Percentiles rank a stretch among this genome's conserved stretches.
Conservation (phyloP, 257 asterid species). For the Nicotiana otophora region DNA sequence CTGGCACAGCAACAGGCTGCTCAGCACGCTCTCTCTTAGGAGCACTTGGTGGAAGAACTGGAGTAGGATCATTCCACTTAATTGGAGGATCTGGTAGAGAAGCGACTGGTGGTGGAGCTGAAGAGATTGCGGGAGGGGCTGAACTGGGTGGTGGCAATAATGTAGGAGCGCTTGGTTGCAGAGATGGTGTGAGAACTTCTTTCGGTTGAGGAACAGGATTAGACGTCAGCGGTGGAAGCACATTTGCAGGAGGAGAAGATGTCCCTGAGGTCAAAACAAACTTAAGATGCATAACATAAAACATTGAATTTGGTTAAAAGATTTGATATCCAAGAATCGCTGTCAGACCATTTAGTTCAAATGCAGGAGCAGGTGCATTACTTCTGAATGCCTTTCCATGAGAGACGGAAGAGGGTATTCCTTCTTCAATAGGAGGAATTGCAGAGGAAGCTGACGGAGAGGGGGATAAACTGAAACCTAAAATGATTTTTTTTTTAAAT, state of each 20-base stretch:
- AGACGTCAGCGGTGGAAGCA: conserved; percentile 33
- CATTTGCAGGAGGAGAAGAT: conserved; percentile 31
- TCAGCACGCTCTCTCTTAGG: conserved; percentile 22
- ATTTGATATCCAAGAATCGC: background rate
- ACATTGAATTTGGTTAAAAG: background rate
- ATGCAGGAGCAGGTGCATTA: conserved; percentile 35
- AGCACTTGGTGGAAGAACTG: conserved; percentile 40
- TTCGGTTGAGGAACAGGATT: conserved; percentile 32
- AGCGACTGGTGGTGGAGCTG: conserved; percentile 18
- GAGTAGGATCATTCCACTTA: conserved; percentile 10
- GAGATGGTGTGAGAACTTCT: conserved; percentile 28
- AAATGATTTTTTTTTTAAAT: background rate
- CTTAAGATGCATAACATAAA: conserved; percentile 6
- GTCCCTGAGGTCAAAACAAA: conserved; percentile 33
- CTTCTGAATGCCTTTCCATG: conserved; percentile 18
- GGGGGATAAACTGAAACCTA: conserved; percentile 22
- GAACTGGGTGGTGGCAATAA: conserved; percentile 30
- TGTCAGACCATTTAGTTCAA: conserved; percentile 41
- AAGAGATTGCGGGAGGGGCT: conserved; percentile 31
- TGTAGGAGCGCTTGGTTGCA: conserved; percentile 31
- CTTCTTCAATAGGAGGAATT: conserved; percentile 32
- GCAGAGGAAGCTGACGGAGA: conserved; percentile 25
- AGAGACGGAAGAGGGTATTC: conserved; percentile 24
- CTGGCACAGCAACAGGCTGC: conserved; percentile 35
- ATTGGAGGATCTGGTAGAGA: conserved; percentile 30